phyloP scores from a whole-genome alignment of 2,329 filamentous ascomycete species.

The Coniella lustricola region DNA sequence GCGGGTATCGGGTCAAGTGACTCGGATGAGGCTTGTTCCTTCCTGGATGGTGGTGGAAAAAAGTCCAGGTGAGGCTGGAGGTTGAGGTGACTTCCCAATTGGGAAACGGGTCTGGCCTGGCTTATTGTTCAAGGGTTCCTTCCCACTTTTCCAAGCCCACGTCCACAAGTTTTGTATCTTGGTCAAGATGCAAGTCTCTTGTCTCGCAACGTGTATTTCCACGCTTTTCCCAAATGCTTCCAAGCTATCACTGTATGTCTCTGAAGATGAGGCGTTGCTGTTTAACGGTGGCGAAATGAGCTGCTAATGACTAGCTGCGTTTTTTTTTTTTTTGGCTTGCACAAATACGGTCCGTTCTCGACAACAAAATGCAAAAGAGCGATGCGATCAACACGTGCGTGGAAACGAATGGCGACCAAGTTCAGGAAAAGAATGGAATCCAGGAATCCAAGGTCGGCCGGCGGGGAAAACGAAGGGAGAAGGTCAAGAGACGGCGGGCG shows the following conservation, averaged over 20 bases:
- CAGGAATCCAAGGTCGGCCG: background rate
- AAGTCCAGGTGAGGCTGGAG: background rate
- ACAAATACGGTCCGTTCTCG: background rate
- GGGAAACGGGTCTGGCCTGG: background rate
- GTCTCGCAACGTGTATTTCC: too few relatives aligned
- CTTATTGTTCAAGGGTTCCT: background rate
- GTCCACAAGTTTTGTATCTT: too few relatives aligned
- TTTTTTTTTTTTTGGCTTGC: background rate
- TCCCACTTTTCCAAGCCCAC: background rate
- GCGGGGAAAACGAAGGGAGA: background rate
- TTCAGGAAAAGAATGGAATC: background rate
- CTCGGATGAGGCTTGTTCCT: slow-evolving; percentile 6
- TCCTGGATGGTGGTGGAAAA: background rate
- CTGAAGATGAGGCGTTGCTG: too few relatives aligned
- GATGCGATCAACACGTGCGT: slow-evolving; percentile 16
- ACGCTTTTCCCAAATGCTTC: background rate
- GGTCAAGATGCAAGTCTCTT: too few relatives aligned
- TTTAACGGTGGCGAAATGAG: background rate
- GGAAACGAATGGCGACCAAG: slow-evolving; percentile 10
- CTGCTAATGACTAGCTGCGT: background rate
- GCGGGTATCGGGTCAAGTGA: background rate
- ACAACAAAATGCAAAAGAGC: slow-evolving; percentile 4
- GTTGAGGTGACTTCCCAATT: slow-evolving; percentile 9
- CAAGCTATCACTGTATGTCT: background rate
- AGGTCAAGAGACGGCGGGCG: background rate